Conservation (phyloP, 73 alveolate genomes). For the Blepharisma japonicum region DNA sequence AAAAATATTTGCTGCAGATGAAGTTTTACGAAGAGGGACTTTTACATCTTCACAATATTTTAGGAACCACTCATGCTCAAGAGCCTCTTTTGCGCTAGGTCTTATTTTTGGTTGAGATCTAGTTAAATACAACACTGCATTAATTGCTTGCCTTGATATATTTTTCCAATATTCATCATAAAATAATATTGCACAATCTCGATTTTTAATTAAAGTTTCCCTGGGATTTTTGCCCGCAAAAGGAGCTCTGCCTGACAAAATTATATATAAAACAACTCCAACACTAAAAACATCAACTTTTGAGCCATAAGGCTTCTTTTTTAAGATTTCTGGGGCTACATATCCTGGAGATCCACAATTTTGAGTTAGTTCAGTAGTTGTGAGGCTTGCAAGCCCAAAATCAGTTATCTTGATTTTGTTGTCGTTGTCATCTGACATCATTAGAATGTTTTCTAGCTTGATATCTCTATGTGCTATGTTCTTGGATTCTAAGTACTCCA, state of each 20-base stretch:
- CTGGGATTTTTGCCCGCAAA: constrained; percentile 42
- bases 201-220: constrained; percentile 41
- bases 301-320: constrained; percentile 41
- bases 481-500: constrained; percentile 35
- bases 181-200: constrained; percentile 42
- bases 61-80: too few species aligned
- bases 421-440: constrained; percentile 33
- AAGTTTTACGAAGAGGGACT: too few species aligned
- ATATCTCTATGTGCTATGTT: constrained; percentile 48
- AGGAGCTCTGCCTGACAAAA: constrained; percentile 52
- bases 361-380: constrained; percentile 38
- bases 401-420: constrained; percentile 65
- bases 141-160: constrained; percentile 32
- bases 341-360: constrained; percentile 76
- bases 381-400: constrained; percentile 48
- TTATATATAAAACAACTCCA: constrained; percentile 57
- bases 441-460: constrained; percentile 52
- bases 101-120: too few species aligned
- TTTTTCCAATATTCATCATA: constrained; percentile 26
- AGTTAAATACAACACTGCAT: background rate
- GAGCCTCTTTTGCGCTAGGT: too few species aligned
- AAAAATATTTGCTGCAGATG: too few species aligned
- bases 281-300: constrained; percentile 63
- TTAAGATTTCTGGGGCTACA: constrained; percentile 69
- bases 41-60: too few species aligned